Evolutionary conservation across 106 monocot species (phyloP).

Genomic region (Hemerocallis citrina): DNA sequence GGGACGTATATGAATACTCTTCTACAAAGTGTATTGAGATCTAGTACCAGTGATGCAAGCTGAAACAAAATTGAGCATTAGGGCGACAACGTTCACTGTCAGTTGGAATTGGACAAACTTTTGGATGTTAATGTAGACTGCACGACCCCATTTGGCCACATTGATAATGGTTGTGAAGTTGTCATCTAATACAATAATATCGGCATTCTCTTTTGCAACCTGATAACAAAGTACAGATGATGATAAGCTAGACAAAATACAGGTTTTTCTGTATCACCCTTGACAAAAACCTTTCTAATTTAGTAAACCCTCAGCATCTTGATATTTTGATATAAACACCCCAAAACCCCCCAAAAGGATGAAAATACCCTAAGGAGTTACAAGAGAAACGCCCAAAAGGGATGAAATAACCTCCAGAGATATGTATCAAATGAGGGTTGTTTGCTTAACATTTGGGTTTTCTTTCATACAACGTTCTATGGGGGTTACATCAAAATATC

Average conservation of each 20-base stretch:
- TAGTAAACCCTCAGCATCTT: too few relatives aligned
- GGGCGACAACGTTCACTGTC: constrained; percentile 94
- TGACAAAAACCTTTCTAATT: too few relatives aligned
- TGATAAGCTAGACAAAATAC: neutral
- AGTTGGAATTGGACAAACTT: constrained; percentile 99
- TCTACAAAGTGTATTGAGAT: neutral
- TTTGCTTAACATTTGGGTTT: too few relatives aligned
- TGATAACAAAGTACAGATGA: constrained; percentile 17
- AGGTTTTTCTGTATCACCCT: neutral
- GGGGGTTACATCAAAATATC: too few relatives aligned
- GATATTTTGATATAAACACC: too few relatives aligned
- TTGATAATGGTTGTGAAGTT: constrained; percentile 86
- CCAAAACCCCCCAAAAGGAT: too few relatives aligned
- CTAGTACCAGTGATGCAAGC: constrained; percentile 66
- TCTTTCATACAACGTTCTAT: too few relatives aligned
- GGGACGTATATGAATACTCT: neutral
- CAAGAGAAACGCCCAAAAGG: too few relatives aligned
- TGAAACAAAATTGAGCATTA: constrained; percentile 87
- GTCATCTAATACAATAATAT: constrained; percentile 94
- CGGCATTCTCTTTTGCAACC: constrained; percentile 99
- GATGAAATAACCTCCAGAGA: too few relatives aligned
- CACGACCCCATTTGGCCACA: constrained; percentile 94
- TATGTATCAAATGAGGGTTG: too few relatives aligned
- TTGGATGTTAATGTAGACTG: constrained; percentile 97
- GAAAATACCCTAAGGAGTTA: too few relatives aligned